Evolutionary conservation across 2,329 filamentous ascomycete genomes (phyloP).

Genomic region (Cadophora gregata): DNA sequence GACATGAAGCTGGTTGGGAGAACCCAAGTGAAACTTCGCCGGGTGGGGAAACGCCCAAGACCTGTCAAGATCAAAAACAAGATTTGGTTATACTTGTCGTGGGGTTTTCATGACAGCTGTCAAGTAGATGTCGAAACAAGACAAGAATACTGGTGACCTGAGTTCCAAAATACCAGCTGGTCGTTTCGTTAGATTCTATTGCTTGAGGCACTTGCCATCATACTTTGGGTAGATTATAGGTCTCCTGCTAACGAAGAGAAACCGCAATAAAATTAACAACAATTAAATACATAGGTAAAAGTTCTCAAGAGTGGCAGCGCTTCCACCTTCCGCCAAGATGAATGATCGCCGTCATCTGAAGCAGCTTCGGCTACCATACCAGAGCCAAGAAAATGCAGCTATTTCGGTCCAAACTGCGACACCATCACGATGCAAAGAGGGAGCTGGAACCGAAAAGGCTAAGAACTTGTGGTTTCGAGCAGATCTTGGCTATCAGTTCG

Average conservation of each 20-base stretch:
- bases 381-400: background rate
- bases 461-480: background rate
- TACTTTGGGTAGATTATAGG: background rate
- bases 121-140: background rate
- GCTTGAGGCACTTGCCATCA: background rate
- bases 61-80: background rate
- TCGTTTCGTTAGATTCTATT: background rate
- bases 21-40: background rate
- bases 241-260: background rate
- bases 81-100: background rate
- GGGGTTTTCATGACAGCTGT: background rate
- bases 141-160: background rate
- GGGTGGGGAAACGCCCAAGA: background rate
- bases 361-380: background rate
- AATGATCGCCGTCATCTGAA: conserved; percentile 15
- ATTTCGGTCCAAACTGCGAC: conserved; percentile 4
- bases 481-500: conserved; percentile 8
- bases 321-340: conserved; percentile 13
- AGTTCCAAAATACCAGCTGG: background rate
- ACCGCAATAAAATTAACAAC: background rate
- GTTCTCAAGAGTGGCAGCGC: background rate
- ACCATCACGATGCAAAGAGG: background rate
- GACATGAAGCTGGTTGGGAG: background rate
- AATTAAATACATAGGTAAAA: background rate
- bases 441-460: background rate